A percentile compares a stretch with the other conserved stretches of the same genome.
Evolutionary conservation across 2,329 filamentous ascomycete genomes (phyloP).

Genomic region (Trichoderma citrinoviride): DNA sequence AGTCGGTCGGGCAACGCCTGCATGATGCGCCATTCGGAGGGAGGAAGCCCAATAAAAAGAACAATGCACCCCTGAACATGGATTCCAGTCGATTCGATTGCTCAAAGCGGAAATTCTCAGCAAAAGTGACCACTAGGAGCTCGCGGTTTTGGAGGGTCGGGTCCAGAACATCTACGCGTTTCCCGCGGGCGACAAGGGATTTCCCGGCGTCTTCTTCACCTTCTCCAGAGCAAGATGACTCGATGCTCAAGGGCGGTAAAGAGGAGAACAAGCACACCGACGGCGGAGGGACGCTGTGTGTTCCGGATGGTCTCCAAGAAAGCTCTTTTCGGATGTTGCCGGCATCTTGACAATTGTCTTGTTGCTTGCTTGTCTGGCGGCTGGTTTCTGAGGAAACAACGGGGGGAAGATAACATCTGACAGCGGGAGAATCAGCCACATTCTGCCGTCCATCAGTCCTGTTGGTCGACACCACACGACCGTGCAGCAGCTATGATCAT

Average conservation of each 20-base stretch:
- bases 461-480: background rate
- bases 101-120: conserved; percentile 20
- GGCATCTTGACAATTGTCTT: background rate
- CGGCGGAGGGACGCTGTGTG: background rate
- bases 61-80: background rate
- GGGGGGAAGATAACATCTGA: background rate
- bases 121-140: conserved; percentile 18
- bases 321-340: background rate
- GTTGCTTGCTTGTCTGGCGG: background rate
- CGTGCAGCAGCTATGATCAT: background rate
- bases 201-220: background rate
- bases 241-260: background rate
- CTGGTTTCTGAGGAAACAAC: background rate
- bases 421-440: background rate
- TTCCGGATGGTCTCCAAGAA: background rate
- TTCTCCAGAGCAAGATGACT: background rate
- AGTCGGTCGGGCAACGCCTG: background rate
- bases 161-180: background rate
- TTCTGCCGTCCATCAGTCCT: background rate
- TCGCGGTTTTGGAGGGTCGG: background rate
- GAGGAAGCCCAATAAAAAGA: no score
- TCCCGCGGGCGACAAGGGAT: conserved; percentile 5
- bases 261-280: background rate
- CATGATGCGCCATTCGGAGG: no score
- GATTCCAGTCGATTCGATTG: background rate